These are phyloP conservation scores for Apiospora pterosperma DNA, from an alignment of 2,329 filamentous ascomycete species.

Conservation along the genomic window DNA sequence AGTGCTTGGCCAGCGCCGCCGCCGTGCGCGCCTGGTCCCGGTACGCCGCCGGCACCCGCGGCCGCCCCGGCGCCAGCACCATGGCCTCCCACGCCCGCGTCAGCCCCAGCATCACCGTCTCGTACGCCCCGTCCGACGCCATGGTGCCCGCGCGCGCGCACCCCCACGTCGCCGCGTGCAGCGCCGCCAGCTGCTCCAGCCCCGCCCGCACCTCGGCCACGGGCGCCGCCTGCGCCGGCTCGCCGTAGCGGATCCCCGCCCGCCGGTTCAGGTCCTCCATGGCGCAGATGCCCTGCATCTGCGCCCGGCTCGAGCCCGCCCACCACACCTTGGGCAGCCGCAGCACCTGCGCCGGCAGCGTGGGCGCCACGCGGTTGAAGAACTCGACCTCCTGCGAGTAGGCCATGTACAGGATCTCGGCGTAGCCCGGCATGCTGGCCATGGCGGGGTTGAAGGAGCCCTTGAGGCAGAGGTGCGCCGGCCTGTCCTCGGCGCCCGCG, in stretches of 20 bases:
- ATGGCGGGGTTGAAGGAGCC: constrained; percentile 35
- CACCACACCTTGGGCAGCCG: constrained; percentile 33
- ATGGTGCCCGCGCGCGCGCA: constrained; percentile 22
- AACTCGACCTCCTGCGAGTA: constrained; percentile 32
- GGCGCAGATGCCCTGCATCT: constrained; percentile 33
- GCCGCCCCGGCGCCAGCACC: constrained; percentile 25
- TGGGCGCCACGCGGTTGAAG: constrained; percentile 31
- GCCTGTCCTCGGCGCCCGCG: constrained; percentile 10
- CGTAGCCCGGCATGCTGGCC: constrained; percentile 28
- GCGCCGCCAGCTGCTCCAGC: constrained; percentile 35
- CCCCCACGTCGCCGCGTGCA: constrained; percentile 38
- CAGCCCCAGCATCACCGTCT: constrained; percentile 32
- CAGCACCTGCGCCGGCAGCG: constrained; percentile 21
- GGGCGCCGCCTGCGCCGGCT: constrained; percentile 27
- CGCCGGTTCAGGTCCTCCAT: constrained; percentile 32
- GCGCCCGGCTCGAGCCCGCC: constrained; percentile 22
- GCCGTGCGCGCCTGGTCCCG: constrained; percentile 31
- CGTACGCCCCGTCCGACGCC: constrained; percentile 32
- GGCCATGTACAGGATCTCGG: constrained; percentile 21
- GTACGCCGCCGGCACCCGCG: constrained; percentile 32
- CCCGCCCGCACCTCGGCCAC: constrained; percentile 29
- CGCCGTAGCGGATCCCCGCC: constrained; percentile 29
- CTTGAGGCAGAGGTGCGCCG: constrained; percentile 31
- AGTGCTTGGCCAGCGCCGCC: constrained; percentile 32
- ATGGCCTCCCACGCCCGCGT: constrained; percentile 24